A percentile compares a stretch with the other conserved stretches of the same genome.
Conservation (phyloP, 495 filamentous ascomycete species). For the Umbilicaria muhlenbergii region DNA sequence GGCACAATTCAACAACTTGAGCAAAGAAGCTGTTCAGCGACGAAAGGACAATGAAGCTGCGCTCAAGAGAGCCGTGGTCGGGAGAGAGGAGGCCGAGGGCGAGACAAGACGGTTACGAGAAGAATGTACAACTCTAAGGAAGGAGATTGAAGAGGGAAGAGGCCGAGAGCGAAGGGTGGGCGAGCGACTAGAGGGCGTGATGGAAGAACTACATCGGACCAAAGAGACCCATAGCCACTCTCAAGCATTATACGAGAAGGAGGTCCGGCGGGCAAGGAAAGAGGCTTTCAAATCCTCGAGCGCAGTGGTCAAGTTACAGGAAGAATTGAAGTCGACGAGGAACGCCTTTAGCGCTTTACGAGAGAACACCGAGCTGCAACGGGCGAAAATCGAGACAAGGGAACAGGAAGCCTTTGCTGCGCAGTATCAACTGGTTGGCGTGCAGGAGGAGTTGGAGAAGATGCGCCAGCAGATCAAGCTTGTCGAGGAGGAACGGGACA, state of each 20-base stretch:
- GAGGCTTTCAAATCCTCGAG: constrained; percentile 76
- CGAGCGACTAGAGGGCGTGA: constrained; percentile 59
- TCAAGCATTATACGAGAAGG: constrained; percentile 65
- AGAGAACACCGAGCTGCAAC: constrained; percentile 36
- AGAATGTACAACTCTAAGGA: constrained; percentile 33
- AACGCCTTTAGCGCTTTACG: constrained; percentile 34
- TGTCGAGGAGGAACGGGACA: constrained; percentile 57
- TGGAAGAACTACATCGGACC: constrained; percentile 59
- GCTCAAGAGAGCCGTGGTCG: constrained; percentile 64
- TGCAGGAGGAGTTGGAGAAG: constrained; percentile 59
- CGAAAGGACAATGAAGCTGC: constrained; percentile 52
- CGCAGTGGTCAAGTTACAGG: constrained; percentile 58
- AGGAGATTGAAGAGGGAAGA: constrained; percentile 51
- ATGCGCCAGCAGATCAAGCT: constrained; percentile 44
- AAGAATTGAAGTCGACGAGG: constrained; percentile 60
- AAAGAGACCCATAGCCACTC: constrained; percentile 67
- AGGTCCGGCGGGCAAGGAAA: constrained; percentile 65
- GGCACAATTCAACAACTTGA: constrained; percentile 62
- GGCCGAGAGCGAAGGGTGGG: constrained; percentile 58
- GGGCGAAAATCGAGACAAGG: constrained; percentile 23
- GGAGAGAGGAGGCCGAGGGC: constrained; percentile 67
- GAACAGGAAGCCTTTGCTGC: constrained; percentile 64
- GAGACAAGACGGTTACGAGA: constrained; percentile 47
- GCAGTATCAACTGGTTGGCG: constrained; percentile 52
- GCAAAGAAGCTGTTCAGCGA: constrained; percentile 41